These are phyloP conservation scores for Pleurotus djamor DNA, from an alignment of 768 basidiomycete species.

Conservation along the genomic window DNA sequence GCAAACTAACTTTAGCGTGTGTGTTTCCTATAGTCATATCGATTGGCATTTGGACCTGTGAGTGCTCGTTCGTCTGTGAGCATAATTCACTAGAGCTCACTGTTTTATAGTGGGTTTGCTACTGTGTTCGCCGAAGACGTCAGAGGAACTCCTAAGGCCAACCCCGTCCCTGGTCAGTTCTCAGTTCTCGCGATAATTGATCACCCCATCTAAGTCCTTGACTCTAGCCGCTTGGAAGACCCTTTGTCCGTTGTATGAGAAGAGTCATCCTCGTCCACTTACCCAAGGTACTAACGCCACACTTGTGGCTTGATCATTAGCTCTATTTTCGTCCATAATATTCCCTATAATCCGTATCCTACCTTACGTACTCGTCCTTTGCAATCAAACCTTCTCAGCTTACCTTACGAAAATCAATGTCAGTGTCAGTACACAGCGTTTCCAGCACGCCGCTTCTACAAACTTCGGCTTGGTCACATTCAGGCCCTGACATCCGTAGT, in stretches of 20 bases:
- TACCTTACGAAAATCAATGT: too few relatives aligned
- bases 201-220: not conserved
- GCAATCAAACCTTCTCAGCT: too few relatives aligned
- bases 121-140: not conserved
- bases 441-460: too few relatives aligned
- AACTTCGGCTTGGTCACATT: too few relatives aligned
- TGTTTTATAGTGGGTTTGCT: not conserved
- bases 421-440: too few relatives aligned
- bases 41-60: not conserved
- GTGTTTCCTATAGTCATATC: not conserved
- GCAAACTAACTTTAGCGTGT: not conserved
- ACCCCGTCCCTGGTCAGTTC: not conserved
- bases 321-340: too few relatives aligned
- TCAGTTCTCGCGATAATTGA: not conserved
- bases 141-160: not conserved
- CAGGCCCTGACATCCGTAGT: too few relatives aligned
- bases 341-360: too few relatives aligned
- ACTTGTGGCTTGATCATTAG: too few relatives aligned
- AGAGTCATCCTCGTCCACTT: not conserved
- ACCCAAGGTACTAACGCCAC: not conserved
- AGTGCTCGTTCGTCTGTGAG: not conserved
- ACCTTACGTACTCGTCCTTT: too few relatives aligned
- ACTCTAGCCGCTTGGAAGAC: not conserved
- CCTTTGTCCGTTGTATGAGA: not conserved
- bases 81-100: not conserved